phyloP scores from a whole-genome alignment of 805 yeast species.

The Pichia phayaonensis region DNA sequence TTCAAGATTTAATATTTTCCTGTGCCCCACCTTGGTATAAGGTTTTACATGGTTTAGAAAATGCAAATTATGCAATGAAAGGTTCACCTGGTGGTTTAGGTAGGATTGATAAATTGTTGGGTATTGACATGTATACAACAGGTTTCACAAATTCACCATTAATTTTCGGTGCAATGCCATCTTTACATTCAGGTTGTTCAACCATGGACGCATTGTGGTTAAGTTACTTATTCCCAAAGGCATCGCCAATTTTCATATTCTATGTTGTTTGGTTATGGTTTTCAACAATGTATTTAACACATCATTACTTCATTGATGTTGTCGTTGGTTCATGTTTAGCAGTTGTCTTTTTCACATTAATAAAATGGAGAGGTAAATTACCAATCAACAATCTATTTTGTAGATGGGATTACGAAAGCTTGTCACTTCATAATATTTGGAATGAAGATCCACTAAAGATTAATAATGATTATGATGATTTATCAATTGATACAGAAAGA shows the following conservation, averaged over 20 bases:
- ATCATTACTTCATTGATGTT: conserved; percentile 89
- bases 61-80: conserved; percentile 84
- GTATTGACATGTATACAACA: conserved; percentile 75
- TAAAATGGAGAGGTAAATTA: conserved; percentile 59
- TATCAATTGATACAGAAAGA: not conserved
- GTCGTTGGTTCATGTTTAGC: conserved; percentile 91
- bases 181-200: conserved; percentile 90
- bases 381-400: conserved; percentile 43
- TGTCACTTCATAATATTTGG: conserved; percentile 11
- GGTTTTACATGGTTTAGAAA: conserved; percentile 71
- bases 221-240: conserved; percentile 71
- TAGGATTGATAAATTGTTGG: conserved; percentile 73
- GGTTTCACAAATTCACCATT: conserved; percentile 82
- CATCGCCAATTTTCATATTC: conserved; percentile 54
- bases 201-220: conserved; percentile 88
- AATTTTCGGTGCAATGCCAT: conserved; percentile 73
- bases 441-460: conserved; percentile 19
- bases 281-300: conserved; percentile 96
- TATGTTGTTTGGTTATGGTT: conserved; percentile 97
- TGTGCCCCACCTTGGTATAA: conserved; percentile 99
- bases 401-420: conserved; percentile 29
- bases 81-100: conserved; percentile 96
- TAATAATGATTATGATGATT: conserved; percentile 2
- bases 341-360: conserved; percentile 57
- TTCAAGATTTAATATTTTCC: conserved; percentile 71